Evolutionary conservation across 805 yeast species (phyloP).

Genomic region (Nakazawaea populi): DNA sequence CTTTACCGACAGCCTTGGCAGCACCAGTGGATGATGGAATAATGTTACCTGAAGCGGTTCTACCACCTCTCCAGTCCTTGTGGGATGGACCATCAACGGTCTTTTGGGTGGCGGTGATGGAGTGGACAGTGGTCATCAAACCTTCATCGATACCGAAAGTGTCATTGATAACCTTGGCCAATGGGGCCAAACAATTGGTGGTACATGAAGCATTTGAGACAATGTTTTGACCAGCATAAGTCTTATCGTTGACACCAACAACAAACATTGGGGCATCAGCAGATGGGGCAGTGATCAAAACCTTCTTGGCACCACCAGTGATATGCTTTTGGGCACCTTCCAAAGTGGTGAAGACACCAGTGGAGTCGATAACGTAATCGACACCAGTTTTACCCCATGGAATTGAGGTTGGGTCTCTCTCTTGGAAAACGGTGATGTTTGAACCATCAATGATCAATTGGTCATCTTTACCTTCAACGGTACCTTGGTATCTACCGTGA

Average conservation of each 20-base stretch:
- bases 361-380: constrained; percentile 85
- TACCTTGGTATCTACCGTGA: constrained; percentile 81
- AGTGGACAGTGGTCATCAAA: constrained; percentile 94
- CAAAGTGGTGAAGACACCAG: constrained; percentile 85
- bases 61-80: constrained; percentile 99
- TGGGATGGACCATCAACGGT: constrained; percentile 95
- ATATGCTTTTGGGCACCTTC: constrained; percentile 83
- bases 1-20: constrained; percentile 96
- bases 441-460: constrained; percentile 64
- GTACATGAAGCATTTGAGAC: constrained; percentile 94
- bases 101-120: constrained; percentile 95
- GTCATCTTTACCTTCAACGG: constrained; percentile 52
- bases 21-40: constrained; percentile 97
- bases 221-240: constrained; percentile 71
- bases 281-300: constrained; percentile 91
- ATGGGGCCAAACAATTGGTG: constrained; percentile 93
- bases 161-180: constrained; percentile 86
- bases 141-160: constrained; percentile 85
- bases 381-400: constrained; percentile 87
- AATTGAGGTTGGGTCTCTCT: constrained; percentile 77
- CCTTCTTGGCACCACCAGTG: constrained; percentile 92
- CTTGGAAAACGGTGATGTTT: constrained; percentile 63
- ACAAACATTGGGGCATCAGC: constrained; percentile 94
- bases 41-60: constrained; percentile 93
- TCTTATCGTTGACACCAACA: constrained; percentile 80